phyloP scores from a whole-genome alignment of 768 basidiomycete species.

The Neoboletus brunneissimus region DNA sequence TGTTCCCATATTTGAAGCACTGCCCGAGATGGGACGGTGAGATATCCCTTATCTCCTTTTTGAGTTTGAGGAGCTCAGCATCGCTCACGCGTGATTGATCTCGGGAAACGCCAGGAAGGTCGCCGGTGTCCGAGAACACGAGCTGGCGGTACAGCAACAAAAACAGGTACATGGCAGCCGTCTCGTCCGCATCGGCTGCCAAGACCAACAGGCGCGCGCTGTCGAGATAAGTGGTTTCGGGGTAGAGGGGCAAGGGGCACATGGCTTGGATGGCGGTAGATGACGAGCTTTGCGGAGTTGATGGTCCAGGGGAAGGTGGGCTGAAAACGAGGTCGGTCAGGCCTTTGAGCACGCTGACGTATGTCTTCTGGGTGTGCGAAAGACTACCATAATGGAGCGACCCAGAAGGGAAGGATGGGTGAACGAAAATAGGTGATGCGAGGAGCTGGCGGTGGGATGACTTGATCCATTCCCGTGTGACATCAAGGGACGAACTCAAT shows the following conservation, averaged over 20 bases:
- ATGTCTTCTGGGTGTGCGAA: slow-evolving; percentile 43
- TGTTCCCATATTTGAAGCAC: slow-evolving; percentile 44
- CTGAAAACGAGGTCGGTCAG: slow-evolving; percentile 66
- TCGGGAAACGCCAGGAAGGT: slow-evolving; percentile 28
- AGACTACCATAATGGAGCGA: slow-evolving; percentile 44
- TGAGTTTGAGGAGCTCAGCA: slow-evolving; percentile 55
- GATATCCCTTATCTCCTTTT: slow-evolving; percentile 74
- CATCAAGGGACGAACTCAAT: slow-evolving; percentile 42
- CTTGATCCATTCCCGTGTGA: slow-evolving; percentile 66
- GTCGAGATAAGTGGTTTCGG: slow-evolving; percentile 83
- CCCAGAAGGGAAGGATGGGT: slow-evolving; percentile 43
- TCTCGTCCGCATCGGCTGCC: slow-evolving; percentile 70
- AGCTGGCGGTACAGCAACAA: slow-evolving; percentile 79
- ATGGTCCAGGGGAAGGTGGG: slow-evolving; percentile 41
- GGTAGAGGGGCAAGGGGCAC: slow-evolving; percentile 46
- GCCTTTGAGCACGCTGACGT: slow-evolving; percentile 55
- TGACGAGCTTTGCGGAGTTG: slow-evolving; percentile 29
- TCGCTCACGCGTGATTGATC: slow-evolving; percentile 45
- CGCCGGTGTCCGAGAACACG: slow-evolving; percentile 45
- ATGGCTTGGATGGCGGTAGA: slow-evolving; percentile 32
- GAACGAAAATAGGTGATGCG: slow-evolving; percentile 39
- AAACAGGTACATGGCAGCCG: slow-evolving; percentile 75
- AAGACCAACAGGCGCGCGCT: slow-evolving; percentile 62
- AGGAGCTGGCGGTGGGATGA: slow-evolving; percentile 48
- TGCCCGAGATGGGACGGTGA: slow-evolving; percentile 55